Evolutionary conservation across 306 rosid genomes (phyloP), one percentile per base, ranked within the genome.

Genomic region (Prunus fruticosa): DNA sequence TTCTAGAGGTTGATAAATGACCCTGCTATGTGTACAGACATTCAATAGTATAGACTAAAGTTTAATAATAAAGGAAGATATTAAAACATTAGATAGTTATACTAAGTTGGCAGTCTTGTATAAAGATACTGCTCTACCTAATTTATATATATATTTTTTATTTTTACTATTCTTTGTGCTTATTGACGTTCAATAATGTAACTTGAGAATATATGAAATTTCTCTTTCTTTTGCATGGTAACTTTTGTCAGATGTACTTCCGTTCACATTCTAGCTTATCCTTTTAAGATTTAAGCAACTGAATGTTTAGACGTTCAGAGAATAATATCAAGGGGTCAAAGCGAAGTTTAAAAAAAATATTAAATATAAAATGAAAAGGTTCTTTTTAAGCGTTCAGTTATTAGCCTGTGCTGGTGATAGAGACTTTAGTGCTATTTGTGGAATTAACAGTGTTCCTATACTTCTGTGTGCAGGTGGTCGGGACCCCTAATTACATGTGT

Each of bases 401-500:
- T 51, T 56, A 32, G 25, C 64, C 12, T 7, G 32, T 12, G 74
- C 25, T 79, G 30, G 28, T 64, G 38, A 19, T 67, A 54, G 19
- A 18, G 49, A 46, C 53, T n/a, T 54, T 72, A 22, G 63, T 73
- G 68, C 18, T 49, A 63, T 67, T 12, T 77, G 28, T 4, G 41
- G 19, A 63, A 57, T 30, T 64, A 16, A 51, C 19, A 13, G 46
- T 70, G 43, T 38, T 58, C 46, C 56, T 51, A 5, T 82, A 68
- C 60, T 43, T 69, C 34, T 58, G 38, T 76, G 22, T 56, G 67
- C 88, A 96, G 99, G 99, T 96, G 49, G 99, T 96, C 11, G 99
- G 99, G 83, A 96, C 99, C 83, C 99, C 99, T 38, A 96, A 96
- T 84, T 96, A 96, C 82, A 96, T 96, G 99, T 96, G 99, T 85